Percentiles rank a stretch among this genome's conserved stretches.
phyloP scores from a whole-genome alignment of 2,329 filamentous ascomycete genomes.

The Hypoxylon sp. region DNA sequence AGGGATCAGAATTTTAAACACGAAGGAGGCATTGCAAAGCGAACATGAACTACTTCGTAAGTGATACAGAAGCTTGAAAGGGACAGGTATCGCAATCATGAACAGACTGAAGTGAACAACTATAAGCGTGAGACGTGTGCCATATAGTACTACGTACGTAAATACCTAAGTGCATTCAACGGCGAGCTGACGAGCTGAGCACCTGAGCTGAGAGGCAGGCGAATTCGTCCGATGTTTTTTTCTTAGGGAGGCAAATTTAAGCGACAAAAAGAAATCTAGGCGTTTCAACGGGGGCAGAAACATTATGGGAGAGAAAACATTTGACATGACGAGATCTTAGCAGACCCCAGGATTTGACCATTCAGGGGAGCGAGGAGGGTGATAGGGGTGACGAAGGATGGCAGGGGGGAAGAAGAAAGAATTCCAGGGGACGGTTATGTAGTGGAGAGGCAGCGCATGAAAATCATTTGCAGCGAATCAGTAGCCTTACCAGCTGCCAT shows the following conservation, averaged over 20 bases:
- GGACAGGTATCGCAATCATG: no score
- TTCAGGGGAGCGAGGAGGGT: neutral
- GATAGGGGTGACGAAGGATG: no score
- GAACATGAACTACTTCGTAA: no score
- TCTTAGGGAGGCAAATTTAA: neutral
- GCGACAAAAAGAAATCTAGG: constrained; percentile 1
- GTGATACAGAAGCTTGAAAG: no score
- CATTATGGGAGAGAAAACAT: constrained; percentile 3
- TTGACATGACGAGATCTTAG: constrained; percentile 15
- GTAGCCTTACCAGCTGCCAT: constrained; percentile 26
- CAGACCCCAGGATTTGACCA: constrained; percentile 26
- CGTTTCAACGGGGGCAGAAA: constrained; percentile 12
- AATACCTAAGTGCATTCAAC: no score
- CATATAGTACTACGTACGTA: no score
- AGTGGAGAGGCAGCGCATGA: no score
- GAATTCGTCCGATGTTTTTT: constrained; percentile 25
- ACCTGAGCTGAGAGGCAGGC: constrained; percentile 4
- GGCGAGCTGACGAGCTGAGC: no score
- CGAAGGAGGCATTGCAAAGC: neutral
- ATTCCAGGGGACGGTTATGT: no score
- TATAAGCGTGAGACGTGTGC: no score
- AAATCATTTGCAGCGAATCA: constrained; percentile 33
- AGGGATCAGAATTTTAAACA: neutral
- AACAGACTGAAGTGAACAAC: no score
- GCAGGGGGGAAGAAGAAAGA: no score